These are phyloP conservation scores for sorghum (Sorghum bicolor) DNA, from an alignment of 176 grass and related monocot genomes.

Conservation along the genomic window DNA sequence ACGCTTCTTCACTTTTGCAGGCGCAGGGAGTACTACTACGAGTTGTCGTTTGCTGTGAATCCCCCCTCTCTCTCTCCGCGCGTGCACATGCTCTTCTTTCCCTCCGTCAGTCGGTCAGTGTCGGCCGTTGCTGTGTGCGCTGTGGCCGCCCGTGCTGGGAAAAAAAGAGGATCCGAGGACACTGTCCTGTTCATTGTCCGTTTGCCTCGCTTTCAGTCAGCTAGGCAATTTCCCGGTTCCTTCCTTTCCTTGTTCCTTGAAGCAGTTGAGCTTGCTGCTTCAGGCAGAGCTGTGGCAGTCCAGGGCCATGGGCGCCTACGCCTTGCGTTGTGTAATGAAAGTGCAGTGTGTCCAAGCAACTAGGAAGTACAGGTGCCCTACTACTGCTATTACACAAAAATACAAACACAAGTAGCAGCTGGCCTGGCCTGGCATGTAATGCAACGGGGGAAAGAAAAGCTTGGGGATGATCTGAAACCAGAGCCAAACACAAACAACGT, in stretches of 20 bases:
- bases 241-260: slow-evolving; percentile 1
- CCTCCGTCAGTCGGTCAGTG: not conserved
- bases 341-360: not conserved
- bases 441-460: not conserved
- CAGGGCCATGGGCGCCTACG: not conserved
- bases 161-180: slow-evolving; percentile 31
- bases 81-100: not conserved
- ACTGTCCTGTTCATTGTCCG: not conserved
- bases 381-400: too few species aligned
- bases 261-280: too few species aligned
- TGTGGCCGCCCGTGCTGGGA: not conserved
- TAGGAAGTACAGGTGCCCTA: too few species aligned
- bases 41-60: not conserved
- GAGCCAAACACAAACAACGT: not conserved
- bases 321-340: not conserved
- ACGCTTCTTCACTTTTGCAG: not conserved
- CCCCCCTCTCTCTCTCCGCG: not conserved
- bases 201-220: not conserved
- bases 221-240: slow-evolving; percentile 9
- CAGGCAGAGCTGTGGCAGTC: too few species aligned
- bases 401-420: too few species aligned
- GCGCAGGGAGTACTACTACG: not conserved
- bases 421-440: not conserved
- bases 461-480: not conserved
- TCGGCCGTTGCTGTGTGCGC: not conserved